phyloP scores from a whole-genome alignment of 805 yeast genomes.

The Yarrowia bubula region DNA sequence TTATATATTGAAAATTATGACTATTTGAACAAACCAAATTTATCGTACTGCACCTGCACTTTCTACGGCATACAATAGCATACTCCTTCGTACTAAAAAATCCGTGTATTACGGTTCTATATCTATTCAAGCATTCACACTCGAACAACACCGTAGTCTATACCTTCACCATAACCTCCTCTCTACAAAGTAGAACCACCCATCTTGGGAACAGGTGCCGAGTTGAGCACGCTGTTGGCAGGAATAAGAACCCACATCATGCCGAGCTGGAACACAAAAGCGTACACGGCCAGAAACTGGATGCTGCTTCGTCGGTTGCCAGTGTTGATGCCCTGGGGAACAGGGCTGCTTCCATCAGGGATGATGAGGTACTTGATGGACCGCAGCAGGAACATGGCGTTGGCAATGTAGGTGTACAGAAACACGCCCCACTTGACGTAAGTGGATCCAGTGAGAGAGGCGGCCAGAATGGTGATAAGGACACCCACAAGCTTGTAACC shows the following conservation, averaged over 20 bases:
- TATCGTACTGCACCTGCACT: too few relatives aligned
- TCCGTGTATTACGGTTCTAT: background rate
- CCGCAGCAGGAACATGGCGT: slow-evolving; percentile 49
- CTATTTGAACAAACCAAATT: too few relatives aligned
- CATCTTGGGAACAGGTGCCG: background rate
- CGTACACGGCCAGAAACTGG: slow-evolving; percentile 80
- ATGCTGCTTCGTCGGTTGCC: slow-evolving; percentile 76
- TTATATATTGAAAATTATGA: background rate
- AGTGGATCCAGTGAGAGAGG: slow-evolving; percentile 37
- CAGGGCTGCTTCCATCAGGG: slow-evolving; percentile 45
- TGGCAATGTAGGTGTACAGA: slow-evolving; percentile 52
- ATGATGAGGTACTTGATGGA: slow-evolving; percentile 66
- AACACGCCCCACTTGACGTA: slow-evolving; percentile 52
- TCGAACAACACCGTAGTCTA: too few relatives aligned
- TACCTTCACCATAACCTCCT: too few relatives aligned
- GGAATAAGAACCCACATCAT: slow-evolving; percentile 66
- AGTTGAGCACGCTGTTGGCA: background rate
- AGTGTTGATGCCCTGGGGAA: slow-evolving; percentile 48
- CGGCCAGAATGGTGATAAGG: slow-evolving; percentile 39
- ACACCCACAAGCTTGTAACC: slow-evolving; percentile 91
- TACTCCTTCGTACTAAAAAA: too few relatives aligned
- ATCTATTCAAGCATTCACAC: background rate
- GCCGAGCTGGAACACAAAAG: slow-evolving; percentile 74
- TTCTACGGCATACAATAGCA: too few relatives aligned
- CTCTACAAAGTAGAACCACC: too few relatives aligned